phyloP scores from a whole-genome alignment of 2,329 filamentous ascomycete genomes.

The Tothia fuscella region DNA sequence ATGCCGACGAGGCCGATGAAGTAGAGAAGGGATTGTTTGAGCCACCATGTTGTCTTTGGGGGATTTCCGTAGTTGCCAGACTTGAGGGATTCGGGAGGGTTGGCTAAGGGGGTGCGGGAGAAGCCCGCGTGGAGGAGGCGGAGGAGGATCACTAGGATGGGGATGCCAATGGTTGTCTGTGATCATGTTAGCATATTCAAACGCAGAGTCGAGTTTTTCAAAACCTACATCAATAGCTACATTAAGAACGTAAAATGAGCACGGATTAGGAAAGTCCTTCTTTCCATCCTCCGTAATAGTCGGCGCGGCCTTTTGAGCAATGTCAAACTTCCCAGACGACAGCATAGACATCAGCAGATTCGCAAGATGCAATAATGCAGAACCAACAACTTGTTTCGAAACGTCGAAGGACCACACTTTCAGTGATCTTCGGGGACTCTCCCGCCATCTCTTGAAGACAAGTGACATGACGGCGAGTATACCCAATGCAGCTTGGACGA shows the following conservation, averaged over 20 bases:
- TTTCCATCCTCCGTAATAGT: constrained; percentile 17
- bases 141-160: constrained; percentile 82
- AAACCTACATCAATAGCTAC: constrained; percentile 81
- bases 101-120: constrained; percentile 63
- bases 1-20: constrained; percentile 90
- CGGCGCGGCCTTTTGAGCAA: constrained; percentile 33
- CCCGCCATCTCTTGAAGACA: constrained; percentile 86
- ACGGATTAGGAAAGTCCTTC: constrained; percentile 61
- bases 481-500: constrained; percentile 82
- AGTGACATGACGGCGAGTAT: constrained; percentile 71
- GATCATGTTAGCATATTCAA: constrained; percentile 11
- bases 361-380: constrained; percentile 77
- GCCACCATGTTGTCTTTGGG: constrained; percentile 76
- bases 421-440: constrained; percentile 79
- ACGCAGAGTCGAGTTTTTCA: neutral
- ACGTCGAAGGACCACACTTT: constrained; percentile 98
- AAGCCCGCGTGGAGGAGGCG: constrained; percentile 63
- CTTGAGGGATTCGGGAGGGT: constrained; percentile 76
- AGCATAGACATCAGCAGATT: constrained; percentile 97
- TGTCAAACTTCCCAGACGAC: constrained; percentile 70
- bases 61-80: constrained; percentile 86
- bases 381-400: constrained; percentile 94
- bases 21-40: constrained; percentile 94
- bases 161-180: constrained; percentile 90
- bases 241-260: constrained; percentile 92